These are phyloP conservation scores for Hypoxylon crocopeplum DNA, from an alignment of 495 filamentous ascomycete species.

Conservation along the genomic window DNA sequence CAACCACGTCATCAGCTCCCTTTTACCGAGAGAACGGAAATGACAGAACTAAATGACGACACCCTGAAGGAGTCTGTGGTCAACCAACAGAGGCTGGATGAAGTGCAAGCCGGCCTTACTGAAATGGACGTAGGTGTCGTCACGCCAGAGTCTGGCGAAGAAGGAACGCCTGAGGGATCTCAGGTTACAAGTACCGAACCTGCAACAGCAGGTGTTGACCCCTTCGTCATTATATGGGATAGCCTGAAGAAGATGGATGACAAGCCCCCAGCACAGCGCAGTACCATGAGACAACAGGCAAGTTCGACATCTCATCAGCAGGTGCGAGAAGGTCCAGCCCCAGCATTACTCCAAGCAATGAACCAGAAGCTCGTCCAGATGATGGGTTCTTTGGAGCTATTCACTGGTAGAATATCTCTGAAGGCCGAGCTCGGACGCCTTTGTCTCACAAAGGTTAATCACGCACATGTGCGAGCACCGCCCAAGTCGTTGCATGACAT, in stretches of 20 bases:
- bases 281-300: conserved; percentile 44
- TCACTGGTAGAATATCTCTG: conserved; percentile 45
- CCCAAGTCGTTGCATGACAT: conserved; percentile 33
- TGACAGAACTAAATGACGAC: no score
- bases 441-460: conserved; percentile 36
- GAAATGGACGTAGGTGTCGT: no score
- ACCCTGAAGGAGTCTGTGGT: no score
- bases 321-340: background rate
- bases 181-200: no score
- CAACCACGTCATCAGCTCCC: no score
- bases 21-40: no score
- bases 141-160: no score
- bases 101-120: no score
- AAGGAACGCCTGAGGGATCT: no score
- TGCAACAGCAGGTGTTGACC: background rate
- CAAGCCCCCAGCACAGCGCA: conserved; percentile 20
- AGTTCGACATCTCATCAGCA: background rate
- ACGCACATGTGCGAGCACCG: conserved; percentile 26
- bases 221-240: conserved; percentile 1
- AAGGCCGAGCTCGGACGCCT: conserved; percentile 53
- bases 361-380: conserved; percentile 25
- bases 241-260: background rate
- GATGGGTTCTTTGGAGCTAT: conserved; percentile 33
- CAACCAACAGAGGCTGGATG: no score
- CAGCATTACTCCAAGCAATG: conserved; percentile 2